Conservation (phyloP, 1,284 basidiomycete genomes). For the Boletus mariae region DNA sequence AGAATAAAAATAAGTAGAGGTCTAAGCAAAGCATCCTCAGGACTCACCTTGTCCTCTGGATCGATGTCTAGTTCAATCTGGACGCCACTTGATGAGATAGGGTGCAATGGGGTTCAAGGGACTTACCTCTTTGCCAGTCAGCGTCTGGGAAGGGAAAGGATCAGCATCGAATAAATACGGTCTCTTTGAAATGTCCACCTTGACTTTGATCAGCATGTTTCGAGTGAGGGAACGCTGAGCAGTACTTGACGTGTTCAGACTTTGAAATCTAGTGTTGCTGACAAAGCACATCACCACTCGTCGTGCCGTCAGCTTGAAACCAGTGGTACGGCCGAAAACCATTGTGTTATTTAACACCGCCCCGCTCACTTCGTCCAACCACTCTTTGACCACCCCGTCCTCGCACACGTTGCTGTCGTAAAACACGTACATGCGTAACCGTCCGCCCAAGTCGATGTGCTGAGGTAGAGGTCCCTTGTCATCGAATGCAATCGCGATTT, state of each 20-base stretch:
- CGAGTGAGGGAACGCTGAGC: slow-evolving; percentile 4
- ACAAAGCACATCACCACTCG: slow-evolving; percentile 8
- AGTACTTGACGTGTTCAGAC: too few relatives aligned
- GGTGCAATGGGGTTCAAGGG: neutral
- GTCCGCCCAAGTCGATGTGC: too few relatives aligned
- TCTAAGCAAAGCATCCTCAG: neutral
- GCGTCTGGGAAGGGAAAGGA: slow-evolving; percentile 54
- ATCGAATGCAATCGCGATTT: too few relatives aligned
- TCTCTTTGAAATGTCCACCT: slow-evolving; percentile 10
- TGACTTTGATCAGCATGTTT: slow-evolving; percentile 29
- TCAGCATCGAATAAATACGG: slow-evolving; percentile 1
- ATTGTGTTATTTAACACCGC: too few relatives aligned
- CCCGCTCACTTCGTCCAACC: too few relatives aligned
- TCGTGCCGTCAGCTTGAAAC: too few relatives aligned
- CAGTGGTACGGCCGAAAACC: too few relatives aligned
- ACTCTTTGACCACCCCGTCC: too few relatives aligned
- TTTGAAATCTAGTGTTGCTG: slow-evolving; percentile 8
- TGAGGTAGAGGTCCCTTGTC: too few relatives aligned
- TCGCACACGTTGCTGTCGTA: too few relatives aligned
- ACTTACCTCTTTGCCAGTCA: slow-evolving; percentile 88
- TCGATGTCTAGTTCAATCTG: slow-evolving; percentile 98
- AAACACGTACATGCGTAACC: too few relatives aligned
- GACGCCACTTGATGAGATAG: slow-evolving; percentile 10
- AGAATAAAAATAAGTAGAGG: neutral
- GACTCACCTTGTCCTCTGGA: slow-evolving; percentile 77